phyloP scores from a whole-genome alignment of 2,329 filamentous ascomycete species.

The Venturia nashicola region DNA sequence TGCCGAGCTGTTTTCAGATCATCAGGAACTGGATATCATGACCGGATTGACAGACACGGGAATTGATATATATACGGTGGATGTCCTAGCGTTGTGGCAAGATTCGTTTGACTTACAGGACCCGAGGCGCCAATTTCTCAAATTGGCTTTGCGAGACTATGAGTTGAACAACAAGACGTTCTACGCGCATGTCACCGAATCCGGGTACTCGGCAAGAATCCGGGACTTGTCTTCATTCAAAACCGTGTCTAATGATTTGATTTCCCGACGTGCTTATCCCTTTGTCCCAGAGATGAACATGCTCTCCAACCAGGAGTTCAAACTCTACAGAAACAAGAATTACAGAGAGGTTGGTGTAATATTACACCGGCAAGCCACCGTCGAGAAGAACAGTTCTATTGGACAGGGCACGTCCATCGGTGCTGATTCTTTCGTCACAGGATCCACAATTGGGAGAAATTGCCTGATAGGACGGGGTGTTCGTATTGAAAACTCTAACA shows the following conservation, averaged over 20 bases:
- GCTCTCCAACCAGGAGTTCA: conserved; percentile 16
- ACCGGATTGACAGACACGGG: conserved; percentile 85
- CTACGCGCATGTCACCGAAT: conserved; percentile 71
- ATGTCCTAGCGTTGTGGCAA: conserved; percentile 88
- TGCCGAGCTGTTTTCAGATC: conserved; percentile 51
- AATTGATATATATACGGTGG: conserved; percentile 94
- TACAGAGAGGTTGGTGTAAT: conserved; percentile 71
- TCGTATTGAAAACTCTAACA: conserved; percentile 62
- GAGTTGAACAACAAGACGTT: conserved; percentile 97
- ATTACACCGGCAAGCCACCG: conserved; percentile 57
- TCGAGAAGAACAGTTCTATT: conserved; percentile 60
- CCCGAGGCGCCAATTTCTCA: conserved; percentile 76
- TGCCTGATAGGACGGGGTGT: conserved; percentile 84
- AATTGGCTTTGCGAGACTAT: conserved; percentile 90
- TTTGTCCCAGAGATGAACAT: conserved; percentile 47
- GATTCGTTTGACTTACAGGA: conserved; percentile 97
- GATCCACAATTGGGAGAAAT: conserved; percentile 70
- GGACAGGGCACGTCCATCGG: conserved; percentile 67
- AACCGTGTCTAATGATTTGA: conserved; percentile 73
- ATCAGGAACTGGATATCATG: conserved; percentile 65
- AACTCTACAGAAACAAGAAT: conserved; percentile 53
- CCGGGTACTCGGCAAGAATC: conserved; percentile 77
- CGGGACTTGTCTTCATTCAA: conserved; percentile 84
- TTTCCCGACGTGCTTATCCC: conserved; percentile 78
- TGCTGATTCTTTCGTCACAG: conserved; percentile 54